Evolutionary conservation across 768 basidiomycete species (phyloP).

Genomic region (Pleurotus salmoneostramineus): DNA sequence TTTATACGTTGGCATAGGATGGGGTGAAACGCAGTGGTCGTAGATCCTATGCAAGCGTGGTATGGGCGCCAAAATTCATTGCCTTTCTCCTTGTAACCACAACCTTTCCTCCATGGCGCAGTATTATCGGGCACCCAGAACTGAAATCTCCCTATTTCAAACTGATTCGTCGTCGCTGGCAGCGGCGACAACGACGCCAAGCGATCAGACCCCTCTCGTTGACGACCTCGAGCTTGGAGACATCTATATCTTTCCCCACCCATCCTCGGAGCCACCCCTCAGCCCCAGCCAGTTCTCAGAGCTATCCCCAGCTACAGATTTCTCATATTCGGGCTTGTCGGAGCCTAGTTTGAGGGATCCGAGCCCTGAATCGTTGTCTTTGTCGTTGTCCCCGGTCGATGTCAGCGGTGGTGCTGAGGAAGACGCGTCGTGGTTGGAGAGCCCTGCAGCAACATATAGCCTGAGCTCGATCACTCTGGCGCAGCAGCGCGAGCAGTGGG

Average conservation of each 20-base stretch:
- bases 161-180: too few species aligned
- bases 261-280: constrained; percentile 12
- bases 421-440: not conserved
- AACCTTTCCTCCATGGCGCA: constrained; percentile 2
- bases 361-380: not conserved
- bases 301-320: constrained; percentile 8
- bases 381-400: not conserved
- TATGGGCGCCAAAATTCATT: not conserved
- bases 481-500: constrained; percentile 1
- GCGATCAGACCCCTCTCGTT: not conserved
- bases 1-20: constrained; percentile 1
- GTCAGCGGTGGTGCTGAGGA: not conserved
- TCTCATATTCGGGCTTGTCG: constrained; percentile 11
- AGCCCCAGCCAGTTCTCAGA: constrained; percentile 16
- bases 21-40: not conserved
- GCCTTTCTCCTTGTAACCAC: constrained; percentile 5
- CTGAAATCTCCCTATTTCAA: not conserved
- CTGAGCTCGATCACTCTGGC: not conserved
- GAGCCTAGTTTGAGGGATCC: constrained; percentile 9
- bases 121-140: constrained; percentile 3
- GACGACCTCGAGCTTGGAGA: constrained; percentile 9
- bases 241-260: constrained; percentile 18
- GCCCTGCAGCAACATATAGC: not conserved
- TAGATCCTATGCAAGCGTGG: not conserved
- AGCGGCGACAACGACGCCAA: not conserved